Evolutionary conservation across 2,329 filamentous ascomycete species (phyloP).

Genomic region (Alternaria brassicae): DNA sequence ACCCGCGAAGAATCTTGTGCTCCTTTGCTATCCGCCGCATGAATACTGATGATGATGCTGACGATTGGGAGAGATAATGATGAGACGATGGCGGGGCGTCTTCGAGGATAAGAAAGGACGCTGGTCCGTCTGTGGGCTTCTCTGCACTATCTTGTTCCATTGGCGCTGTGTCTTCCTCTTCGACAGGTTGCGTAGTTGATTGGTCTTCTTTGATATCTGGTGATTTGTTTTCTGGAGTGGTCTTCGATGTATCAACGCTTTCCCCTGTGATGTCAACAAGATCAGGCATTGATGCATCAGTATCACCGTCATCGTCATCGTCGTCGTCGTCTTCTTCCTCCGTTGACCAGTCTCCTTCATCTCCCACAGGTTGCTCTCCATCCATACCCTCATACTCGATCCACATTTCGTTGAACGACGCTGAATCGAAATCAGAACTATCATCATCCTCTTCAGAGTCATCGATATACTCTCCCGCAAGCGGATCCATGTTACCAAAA

Average conservation of each 20-base stretch:
- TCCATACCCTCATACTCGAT: conserved; percentile 50
- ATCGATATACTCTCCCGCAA: conserved; percentile 41
- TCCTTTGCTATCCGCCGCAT: conserved; percentile 64
- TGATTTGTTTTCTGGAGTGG: conserved; percentile 45
- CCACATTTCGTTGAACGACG: conserved; percentile 49
- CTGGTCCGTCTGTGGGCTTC: conserved; percentile 8
- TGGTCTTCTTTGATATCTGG: conserved; percentile 32
- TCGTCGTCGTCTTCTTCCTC: conserved; percentile 47
- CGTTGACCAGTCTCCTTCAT: conserved; percentile 48
- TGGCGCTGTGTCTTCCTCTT: conserved; percentile 4
- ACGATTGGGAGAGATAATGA: conserved; percentile 48
- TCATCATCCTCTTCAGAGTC: conserved; percentile 44
- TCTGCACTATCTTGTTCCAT: conserved; percentile 20
- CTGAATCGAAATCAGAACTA: conserved; percentile 43
- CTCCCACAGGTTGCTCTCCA: conserved; percentile 37
- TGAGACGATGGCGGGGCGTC: conserved; percentile 43
- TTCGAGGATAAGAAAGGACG: conserved; percentile 49
- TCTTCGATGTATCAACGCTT: conserved; percentile 41
- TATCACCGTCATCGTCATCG: conserved; percentile 41
- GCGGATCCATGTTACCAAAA: conserved; percentile 29
- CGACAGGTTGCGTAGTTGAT: conserved; percentile 5
- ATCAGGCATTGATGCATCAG: conserved; percentile 45
- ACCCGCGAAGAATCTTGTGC: conserved; percentile 62
- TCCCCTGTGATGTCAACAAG: conserved; percentile 23
- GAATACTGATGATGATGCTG: conserved; percentile 53